Evolutionary conservation across 805 yeast genomes (phyloP).

Genomic region (Cyberlindnera sargentensis): DNA sequence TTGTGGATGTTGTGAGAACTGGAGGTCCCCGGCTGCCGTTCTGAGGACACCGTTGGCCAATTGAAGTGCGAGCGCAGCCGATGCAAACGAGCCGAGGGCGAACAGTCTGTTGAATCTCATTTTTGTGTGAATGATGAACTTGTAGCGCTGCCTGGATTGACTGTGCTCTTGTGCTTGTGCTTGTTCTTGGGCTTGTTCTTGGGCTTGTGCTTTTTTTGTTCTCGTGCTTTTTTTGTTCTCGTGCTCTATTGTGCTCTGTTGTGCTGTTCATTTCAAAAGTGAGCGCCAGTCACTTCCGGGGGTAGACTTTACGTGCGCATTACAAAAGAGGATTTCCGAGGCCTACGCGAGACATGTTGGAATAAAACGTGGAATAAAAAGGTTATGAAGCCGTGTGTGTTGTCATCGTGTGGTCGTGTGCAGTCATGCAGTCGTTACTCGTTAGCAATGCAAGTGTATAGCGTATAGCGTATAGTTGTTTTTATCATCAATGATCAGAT

Average conservation of each 20-base stretch:
- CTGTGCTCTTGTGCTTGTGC: background rate
- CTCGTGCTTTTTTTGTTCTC: too few relatives aligned
- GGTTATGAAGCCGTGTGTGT: too few relatives aligned
- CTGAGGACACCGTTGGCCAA: conserved; percentile 14
- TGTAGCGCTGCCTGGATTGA: background rate
- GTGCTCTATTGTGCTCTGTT: too few relatives aligned
- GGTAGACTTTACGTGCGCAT: background rate
- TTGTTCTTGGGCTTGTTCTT: background rate
- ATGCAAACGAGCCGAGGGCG: conserved; percentile 7
- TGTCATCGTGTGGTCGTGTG: too few relatives aligned
- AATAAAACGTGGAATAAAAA: background rate
- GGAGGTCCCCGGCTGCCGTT: conserved; percentile 8
- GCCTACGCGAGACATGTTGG: too few relatives aligned
- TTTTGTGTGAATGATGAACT: background rate
- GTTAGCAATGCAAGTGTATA: too few relatives aligned
- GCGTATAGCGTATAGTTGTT: too few relatives aligned
- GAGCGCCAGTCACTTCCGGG: background rate
- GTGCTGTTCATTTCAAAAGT: too few relatives aligned
- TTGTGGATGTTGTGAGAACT: conserved; percentile 7
- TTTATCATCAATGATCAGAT: too few relatives aligned
- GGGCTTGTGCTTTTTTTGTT: too few relatives aligned
- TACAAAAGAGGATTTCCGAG: too few relatives aligned
- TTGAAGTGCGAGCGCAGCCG: conserved; percentile 12
- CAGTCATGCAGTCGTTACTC: too few relatives aligned
- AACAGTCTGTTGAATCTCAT: conserved; percentile 14